Percentiles rank a stretch among this genome's conserved stretches.
Evolutionary conservation across 768 basidiomycete genomes (phyloP).

Genomic region (Auriscalpium vulgare): DNA sequence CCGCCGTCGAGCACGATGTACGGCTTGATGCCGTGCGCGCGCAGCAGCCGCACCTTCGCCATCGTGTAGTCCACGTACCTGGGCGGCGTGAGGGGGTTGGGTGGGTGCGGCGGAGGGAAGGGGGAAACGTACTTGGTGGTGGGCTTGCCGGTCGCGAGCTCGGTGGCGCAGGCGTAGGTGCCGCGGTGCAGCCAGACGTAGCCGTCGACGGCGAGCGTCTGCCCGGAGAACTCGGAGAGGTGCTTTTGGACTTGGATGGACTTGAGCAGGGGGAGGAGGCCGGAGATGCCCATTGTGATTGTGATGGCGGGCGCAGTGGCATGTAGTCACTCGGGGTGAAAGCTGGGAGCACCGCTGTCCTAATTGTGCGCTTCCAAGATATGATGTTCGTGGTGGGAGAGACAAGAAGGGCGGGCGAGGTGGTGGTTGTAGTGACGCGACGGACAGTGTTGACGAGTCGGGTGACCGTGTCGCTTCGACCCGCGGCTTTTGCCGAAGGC

Average conservation of each 20-base stretch:
- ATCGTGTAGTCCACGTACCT: conserved; percentile 97
- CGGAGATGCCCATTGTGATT: conserved; percentile 80
- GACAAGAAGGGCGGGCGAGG: no score
- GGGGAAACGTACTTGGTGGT: conserved; percentile 66
- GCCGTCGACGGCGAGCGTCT: conserved; percentile 87
- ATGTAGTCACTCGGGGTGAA: background rate
- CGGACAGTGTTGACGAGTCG: no score
- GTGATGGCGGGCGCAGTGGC: background rate
- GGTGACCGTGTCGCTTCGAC: no score
- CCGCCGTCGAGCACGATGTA: conserved; percentile 97
- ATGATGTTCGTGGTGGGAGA: no score
- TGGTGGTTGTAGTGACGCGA: no score
- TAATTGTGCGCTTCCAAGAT: no score
- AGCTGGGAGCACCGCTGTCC: no score
- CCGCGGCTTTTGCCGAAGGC: no score
- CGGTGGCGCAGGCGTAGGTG: conserved; percentile 82
- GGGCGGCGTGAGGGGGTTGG: background rate
- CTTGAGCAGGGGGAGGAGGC: conserved; percentile 84
- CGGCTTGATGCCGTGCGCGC: conserved; percentile 77
- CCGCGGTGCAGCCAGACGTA: conserved; percentile 94
- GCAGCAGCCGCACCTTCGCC: conserved; percentile 81
- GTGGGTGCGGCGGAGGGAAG: background rate
- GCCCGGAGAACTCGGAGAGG: conserved; percentile 74
- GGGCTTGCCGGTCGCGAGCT: conserved; percentile 75
- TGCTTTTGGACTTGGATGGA: conserved; percentile 75